Evolutionary conservation across 2,329 filamentous ascomycete species (phyloP), one percentile per base, ranked within the genome.

Genomic region (Fusarium duplospermum): DNA sequence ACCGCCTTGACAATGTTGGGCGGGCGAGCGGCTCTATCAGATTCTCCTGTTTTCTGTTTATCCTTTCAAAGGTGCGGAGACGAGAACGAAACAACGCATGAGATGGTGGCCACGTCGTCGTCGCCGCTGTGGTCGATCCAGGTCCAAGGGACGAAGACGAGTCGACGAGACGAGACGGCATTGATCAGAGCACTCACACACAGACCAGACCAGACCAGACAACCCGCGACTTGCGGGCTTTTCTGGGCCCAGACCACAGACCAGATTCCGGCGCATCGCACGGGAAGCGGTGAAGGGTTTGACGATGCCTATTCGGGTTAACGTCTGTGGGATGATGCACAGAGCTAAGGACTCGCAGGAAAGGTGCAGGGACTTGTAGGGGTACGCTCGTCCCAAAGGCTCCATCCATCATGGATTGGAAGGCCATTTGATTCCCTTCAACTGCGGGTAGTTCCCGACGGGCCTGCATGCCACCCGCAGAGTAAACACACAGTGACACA

Each of bases 261-360:
- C 42, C 42, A 75, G 50, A 50, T 57, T 73, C 18, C 52, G 73
- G 62, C 64, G 65, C 61, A 69, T 65, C 57, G 64, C 62, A 70
- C 24, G 69, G 62, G 75, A 78, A 72, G 77, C 77, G 77, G 77
- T 78, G 77, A 78, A 67, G 69, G 54, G 72, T 65, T 77, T 72
- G 67, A 60, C 77, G 76, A 78, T 78, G 58, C 77, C 77, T 62
- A 59, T 78, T 78, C 50, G 60, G 74, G 77, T 63, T 67, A 74
- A 73, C 57, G 31, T 40, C 61, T 72, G 72, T 72, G 63, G 70
- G 57, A 75, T 74, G 65, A 75, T 76, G 74, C 73, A 78, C 73
- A 70, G 69, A 73, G 71, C 74, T 73, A 78, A 78, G 62, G 62
- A 62, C 38, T 70, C 61, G 73, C 69, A 71, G 63, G 54, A 61